Conservation (phyloP, 257 asterid species). For the Solanum sejunctum region DNA sequence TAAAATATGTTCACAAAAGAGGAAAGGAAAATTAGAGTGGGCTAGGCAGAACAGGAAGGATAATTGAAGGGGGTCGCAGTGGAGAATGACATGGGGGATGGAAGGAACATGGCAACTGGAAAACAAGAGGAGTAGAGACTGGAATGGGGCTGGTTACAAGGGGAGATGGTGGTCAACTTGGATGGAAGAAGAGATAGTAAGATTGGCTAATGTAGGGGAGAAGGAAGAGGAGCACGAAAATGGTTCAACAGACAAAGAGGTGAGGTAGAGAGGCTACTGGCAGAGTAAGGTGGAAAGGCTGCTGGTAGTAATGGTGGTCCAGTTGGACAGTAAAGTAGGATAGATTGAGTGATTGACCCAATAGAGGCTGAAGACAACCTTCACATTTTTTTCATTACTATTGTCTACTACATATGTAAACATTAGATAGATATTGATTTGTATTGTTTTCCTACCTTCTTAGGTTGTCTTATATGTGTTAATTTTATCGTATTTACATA, state of each 20-base stretch:
- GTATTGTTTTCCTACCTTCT: too few species aligned
- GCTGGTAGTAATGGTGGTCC: not conserved
- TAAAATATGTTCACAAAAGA: not conserved
- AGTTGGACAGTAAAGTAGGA: not conserved
- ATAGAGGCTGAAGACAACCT: not conserved
- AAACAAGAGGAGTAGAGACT: not conserved
- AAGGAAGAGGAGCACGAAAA: not conserved
- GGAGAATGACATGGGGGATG: not conserved
- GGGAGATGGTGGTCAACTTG: not conserved
- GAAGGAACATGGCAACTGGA: not conserved
- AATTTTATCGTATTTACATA: too few species aligned
- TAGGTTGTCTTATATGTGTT: too few species aligned
- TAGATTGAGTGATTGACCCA: not conserved
- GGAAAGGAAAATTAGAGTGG: not conserved
- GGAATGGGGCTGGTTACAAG: not conserved
- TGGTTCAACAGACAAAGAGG: not conserved
- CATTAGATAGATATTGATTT: too few species aligned
- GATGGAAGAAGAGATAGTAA: not conserved
- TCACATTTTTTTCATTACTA: not conserved
- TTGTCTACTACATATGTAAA: not conserved
- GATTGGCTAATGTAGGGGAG: not conserved
- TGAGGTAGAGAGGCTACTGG: not conserved
- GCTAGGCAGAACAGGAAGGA: not conserved
- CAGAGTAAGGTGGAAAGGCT: too few species aligned
- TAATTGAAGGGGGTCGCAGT: not conserved